Conservation (phyloP, 2,329 filamentous ascomycete genomes). For the Trichophyton schoenleinii region DNA sequence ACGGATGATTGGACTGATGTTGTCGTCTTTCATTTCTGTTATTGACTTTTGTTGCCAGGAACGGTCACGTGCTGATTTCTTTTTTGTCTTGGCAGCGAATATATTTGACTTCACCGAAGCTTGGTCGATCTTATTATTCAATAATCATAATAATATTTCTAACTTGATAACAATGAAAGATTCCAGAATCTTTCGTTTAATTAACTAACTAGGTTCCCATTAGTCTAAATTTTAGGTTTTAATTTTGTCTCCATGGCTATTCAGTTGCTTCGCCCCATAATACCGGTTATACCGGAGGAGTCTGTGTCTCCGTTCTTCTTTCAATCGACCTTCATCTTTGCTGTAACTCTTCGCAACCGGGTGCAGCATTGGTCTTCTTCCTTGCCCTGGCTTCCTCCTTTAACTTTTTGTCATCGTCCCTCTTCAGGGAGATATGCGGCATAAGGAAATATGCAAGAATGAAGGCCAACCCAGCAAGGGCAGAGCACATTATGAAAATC, state of each 20-base stretch:
- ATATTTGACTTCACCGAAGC: background rate
- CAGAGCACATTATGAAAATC: conserved; percentile 30
- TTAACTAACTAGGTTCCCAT: too few relatives aligned
- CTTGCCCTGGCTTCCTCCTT: conserved; percentile 7
- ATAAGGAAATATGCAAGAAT: conserved; percentile 25
- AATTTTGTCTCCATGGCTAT: too few relatives aligned
- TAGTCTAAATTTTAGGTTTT: too few relatives aligned
- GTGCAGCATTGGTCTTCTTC: background rate
- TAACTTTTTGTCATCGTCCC: conserved; percentile 8
- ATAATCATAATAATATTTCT: too few relatives aligned
- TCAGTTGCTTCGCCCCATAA: background rate
- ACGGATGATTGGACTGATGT: background rate
- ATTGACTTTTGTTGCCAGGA: background rate
- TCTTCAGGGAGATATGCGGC: conserved; percentile 24
- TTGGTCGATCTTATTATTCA: too few relatives aligned
- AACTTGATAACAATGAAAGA: too few relatives aligned
- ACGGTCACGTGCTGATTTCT: background rate
- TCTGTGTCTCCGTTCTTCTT: background rate
- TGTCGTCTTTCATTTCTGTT: background rate
- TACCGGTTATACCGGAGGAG: background rate
- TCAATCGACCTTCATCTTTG: background rate
- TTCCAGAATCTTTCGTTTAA: too few relatives aligned
- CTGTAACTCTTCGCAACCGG: background rate
- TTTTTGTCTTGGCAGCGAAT: background rate
- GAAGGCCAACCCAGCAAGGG: conserved; percentile 25